Evolutionary conservation across 202 grass and related monocot species (phyloP).

Genomic region (Miscanthus sacchariflorus): DNA sequence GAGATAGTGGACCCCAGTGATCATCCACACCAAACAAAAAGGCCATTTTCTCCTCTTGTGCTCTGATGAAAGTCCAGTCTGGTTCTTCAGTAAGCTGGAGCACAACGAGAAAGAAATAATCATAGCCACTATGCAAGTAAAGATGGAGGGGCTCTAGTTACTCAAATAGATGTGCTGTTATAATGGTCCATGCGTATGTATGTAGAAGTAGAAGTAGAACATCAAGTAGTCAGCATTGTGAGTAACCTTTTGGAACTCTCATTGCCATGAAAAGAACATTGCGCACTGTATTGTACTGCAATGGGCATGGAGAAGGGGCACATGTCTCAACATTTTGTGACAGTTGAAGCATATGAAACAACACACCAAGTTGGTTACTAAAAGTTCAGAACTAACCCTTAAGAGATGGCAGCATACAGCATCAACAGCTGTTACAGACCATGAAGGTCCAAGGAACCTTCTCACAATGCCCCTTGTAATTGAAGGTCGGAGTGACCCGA

Average conservation of each 20-base stretch:
- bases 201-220: background rate
- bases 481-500: slow-evolving; percentile 64
- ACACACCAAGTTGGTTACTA: background rate
- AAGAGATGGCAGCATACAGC: slow-evolving; percentile 79
- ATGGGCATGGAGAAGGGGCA: slow-evolving; percentile 27
- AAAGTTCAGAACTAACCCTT: slow-evolving; percentile 55
- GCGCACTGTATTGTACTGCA: slow-evolving; percentile 90
- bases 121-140: slow-evolving; percentile 31
- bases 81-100: slow-evolving; percentile 76
- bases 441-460: slow-evolving; percentile 76
- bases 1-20: slow-evolving; percentile 87
- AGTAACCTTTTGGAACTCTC: slow-evolving; percentile 88
- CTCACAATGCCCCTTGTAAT: slow-evolving; percentile 59
- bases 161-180: background rate
- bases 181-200: background rate
- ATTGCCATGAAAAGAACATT: slow-evolving; percentile 97
- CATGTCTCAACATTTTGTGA: slow-evolving; percentile 20
- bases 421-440: slow-evolving; percentile 78
- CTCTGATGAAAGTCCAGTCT: slow-evolving; percentile 84
- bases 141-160: slow-evolving; percentile 23
- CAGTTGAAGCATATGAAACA: slow-evolving; percentile 20
- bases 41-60: slow-evolving; percentile 64
- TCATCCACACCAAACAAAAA: slow-evolving; percentile 85
- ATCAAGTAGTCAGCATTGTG: background rate
- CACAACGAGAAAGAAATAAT: slow-evolving; percentile 22